These are phyloP conservation scores for Elsinoe arachidis DNA, from an alignment of 2,329 filamentous ascomycete genomes.

Conservation along the genomic window DNA sequence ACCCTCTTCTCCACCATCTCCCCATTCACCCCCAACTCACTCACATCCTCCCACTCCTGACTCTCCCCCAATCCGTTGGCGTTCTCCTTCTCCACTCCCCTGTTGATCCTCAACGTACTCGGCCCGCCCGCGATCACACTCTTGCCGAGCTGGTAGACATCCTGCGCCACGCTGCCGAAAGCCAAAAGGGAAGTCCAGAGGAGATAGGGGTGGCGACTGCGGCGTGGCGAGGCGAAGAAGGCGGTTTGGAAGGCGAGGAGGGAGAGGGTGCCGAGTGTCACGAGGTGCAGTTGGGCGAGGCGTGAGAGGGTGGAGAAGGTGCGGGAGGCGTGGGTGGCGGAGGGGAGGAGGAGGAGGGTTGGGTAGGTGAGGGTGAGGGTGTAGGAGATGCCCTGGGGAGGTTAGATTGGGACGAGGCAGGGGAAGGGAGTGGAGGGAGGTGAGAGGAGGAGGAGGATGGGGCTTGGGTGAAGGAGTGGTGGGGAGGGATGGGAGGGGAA, in stretches of 20 bases:
- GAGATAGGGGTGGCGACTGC: slow-evolving; percentile 77
- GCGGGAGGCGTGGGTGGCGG: slow-evolving; percentile 60
- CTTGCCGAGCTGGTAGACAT: slow-evolving; percentile 23
- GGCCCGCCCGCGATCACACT: slow-evolving; percentile 10
- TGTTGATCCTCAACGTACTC: slow-evolving; percentile 3
- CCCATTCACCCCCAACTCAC: slow-evolving; percentile 39
- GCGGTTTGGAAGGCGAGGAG: slow-evolving; percentile 66
- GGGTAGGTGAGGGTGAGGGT: slow-evolving; percentile 72
- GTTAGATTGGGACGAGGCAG: background rate
- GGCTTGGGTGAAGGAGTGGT: slow-evolving; percentile 13
- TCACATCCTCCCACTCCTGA: slow-evolving; percentile 18
- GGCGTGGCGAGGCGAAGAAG: slow-evolving; percentile 65
- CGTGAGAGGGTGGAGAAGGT: slow-evolving; percentile 60
- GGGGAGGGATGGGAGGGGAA: slow-evolving; percentile 5
- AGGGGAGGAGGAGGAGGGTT: slow-evolving; percentile 69
- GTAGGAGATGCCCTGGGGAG: slow-evolving; percentile 74
- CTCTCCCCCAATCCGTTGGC: slow-evolving; percentile 15
- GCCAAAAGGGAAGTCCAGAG: slow-evolving; percentile 72
- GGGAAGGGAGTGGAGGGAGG: slow-evolving; percentile 11
- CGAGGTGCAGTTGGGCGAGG: slow-evolving; percentile 56
- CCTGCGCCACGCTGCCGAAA: slow-evolving; percentile 35
- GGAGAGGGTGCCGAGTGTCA: slow-evolving; percentile 59
- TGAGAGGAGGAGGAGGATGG: slow-evolving; percentile 13
- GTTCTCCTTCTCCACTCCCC: slow-evolving; percentile 15
- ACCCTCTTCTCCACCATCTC: slow-evolving; percentile 41